phyloP scores from a whole-genome alignment of 1,284 basidiomycete genomes.

The Malassezia furfur region DNA sequence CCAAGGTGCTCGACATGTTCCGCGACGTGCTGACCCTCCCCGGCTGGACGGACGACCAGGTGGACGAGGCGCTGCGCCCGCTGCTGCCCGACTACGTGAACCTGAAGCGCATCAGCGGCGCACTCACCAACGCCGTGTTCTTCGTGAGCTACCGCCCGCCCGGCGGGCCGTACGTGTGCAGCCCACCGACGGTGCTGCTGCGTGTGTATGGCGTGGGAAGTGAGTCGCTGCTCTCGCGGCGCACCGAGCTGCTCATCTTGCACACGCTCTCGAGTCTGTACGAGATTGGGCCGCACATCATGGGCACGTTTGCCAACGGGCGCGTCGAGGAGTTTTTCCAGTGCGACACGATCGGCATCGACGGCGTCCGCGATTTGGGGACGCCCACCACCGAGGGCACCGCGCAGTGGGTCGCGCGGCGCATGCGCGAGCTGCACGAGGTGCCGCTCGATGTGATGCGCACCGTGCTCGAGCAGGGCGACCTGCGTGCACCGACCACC shows the following conservation, averaged over 20 bases:
- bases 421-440: slow-evolving; percentile 46
- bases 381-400: slow-evolving; percentile 31
- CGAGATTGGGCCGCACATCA: slow-evolving; percentile 46
- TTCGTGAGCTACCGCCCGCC: slow-evolving; percentile 34
- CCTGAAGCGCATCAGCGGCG: slow-evolving; percentile 39
- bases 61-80: slow-evolving; percentile 26
- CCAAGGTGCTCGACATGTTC: slow-evolving; percentile 32
- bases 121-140: slow-evolving; percentile 45
- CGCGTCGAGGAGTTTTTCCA: slow-evolving; percentile 45
- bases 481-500: slow-evolving; percentile 28
- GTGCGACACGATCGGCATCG: slow-evolving; percentile 38
- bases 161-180: neutral
- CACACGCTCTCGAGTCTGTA: slow-evolving; percentile 45
- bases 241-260: slow-evolving; percentile 43
- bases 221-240: slow-evolving; percentile 37
- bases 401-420: slow-evolving; percentile 43
- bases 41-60: slow-evolving; percentile 30
- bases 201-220: slow-evolving; percentile 43
- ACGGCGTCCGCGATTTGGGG: slow-evolving; percentile 39
- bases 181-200: slow-evolving; percentile 34
- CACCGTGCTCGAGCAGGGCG: slow-evolving; percentile 44
- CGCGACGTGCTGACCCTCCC: slow-evolving; percentile 24
- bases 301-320: slow-evolving; percentile 46
- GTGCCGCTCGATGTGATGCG: slow-evolving; percentile 45
- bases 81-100: slow-evolving; percentile 21